Evolutionary conservation across 495 filamentous ascomycete species (phyloP).

Genomic region (Lasiosphaeris hirsuta): DNA sequence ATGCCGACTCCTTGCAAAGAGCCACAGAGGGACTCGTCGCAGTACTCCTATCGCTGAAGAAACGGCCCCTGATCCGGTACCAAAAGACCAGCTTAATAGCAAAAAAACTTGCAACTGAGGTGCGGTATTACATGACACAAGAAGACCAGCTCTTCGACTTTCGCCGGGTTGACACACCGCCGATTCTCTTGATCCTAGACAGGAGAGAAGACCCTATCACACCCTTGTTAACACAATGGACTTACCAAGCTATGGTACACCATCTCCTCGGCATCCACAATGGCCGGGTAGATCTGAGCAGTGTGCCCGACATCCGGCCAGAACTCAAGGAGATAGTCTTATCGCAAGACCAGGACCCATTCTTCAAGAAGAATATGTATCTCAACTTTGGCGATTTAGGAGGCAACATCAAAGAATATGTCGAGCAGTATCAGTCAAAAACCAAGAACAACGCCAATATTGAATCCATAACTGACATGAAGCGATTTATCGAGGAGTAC

Average conservation of each 20-base stretch:
- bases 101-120: slow-evolving; percentile 88
- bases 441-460: slow-evolving; percentile 91
- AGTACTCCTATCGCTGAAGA: slow-evolving; percentile 81
- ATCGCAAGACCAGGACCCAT: slow-evolving; percentile 96
- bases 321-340: slow-evolving; percentile 94
- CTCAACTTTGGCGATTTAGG: slow-evolving; percentile 97
- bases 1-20: slow-evolving; percentile 77
- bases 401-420: slow-evolving; percentile 97
- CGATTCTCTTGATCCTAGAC: slow-evolving; percentile 86
- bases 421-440: slow-evolving; percentile 94
- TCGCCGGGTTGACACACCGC: slow-evolving; percentile 88
- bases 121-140: slow-evolving; percentile 87
- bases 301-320: slow-evolving; percentile 82
- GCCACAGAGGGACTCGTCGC: slow-evolving; percentile 84
- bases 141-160: slow-evolving; percentile 98
- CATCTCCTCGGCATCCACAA: slow-evolving; percentile 91
- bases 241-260: slow-evolving; percentile 99
- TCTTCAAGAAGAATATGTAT: slow-evolving; percentile 99
- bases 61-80: slow-evolving; percentile 91
- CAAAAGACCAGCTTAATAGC: slow-evolving; percentile 87
- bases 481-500: slow-evolving; percentile 97
- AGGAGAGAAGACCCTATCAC: slow-evolving; percentile 93
- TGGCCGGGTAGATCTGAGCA: slow-evolving; percentile 80
- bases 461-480: slow-evolving; percentile 97
- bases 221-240: slow-evolving; percentile 95